Percentiles rank a stretch among this genome's conserved stretches.
Evolutionary conservation across 352 stramenopile genomes (phyloP).

Genomic region (Blastocystis sp.): DNA sequence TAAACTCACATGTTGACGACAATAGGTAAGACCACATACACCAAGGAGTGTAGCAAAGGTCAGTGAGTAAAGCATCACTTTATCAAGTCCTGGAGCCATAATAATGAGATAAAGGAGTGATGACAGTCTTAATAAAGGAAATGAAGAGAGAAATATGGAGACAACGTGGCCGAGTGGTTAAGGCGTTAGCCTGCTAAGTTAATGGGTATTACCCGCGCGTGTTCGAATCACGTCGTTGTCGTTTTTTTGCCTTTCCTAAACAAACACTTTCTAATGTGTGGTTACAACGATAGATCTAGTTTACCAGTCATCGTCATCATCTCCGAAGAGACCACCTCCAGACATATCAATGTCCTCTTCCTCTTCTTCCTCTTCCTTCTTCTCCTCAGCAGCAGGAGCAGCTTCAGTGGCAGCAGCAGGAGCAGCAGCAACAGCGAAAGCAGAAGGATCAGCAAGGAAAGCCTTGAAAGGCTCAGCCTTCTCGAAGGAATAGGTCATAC

Average conservation of each 20-base stretch:
- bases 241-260: conserved; percentile 37
- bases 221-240: conserved; percentile 55
- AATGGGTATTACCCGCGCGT: conserved; percentile 49
- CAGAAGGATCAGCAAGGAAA: conserved; percentile 84
- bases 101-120: not conserved
- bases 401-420: conserved; percentile 63
- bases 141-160: not conserved
- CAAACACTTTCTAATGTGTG: not conserved
- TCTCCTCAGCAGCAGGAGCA: conserved; percentile 63
- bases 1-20: not conserved
- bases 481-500: conserved; percentile 90
- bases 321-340: conserved; percentile 66
- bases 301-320: conserved; percentile 64
- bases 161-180: conserved; percentile 57
- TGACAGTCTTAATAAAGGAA: not conserved
- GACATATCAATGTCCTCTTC: conserved; percentile 66
- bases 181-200: conserved; percentile 59
- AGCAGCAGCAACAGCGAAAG: conserved; percentile 78
- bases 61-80: conserved; percentile 41
- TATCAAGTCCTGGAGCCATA: conserved; percentile 32
- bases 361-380: conserved; percentile 67
- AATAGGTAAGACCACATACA: conserved; percentile 18
- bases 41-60: conserved; percentile 15
- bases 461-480: conserved; percentile 91
- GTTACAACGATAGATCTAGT: too few relatives aligned